Base-by-base conservation (phyloP, 2,329 filamentous ascomycete genomes). In the Calonectria henricotiae region DNA sequence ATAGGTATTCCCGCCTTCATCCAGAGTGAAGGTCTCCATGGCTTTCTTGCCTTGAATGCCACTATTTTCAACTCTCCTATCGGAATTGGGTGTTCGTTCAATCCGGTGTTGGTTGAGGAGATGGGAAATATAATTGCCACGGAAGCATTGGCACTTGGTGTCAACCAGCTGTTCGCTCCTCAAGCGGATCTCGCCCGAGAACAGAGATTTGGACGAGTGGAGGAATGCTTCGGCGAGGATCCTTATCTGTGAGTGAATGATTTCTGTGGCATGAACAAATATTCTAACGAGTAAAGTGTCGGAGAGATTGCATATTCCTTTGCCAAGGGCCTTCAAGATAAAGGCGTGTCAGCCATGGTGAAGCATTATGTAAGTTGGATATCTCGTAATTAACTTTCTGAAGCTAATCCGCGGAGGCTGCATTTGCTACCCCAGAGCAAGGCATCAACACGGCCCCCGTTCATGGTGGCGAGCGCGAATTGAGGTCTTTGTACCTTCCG, bases 21-120 rank as follows among this genome's bases (percentile, higher is more conserved):
- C 15, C 93, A 94, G 80, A 92, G 89, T 4, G 93, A 95, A 81
- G 92, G 90, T 43, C 92, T 94, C 51, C 92, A 94, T 76, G 93
- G 92, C 1, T 90, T 94, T 73, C 83, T 94, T 37, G 88, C 92
- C 49, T 88, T 88, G 11, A 94, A 94, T 79, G 92, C 91, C 3
- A 94, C 93, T 1, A 93, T 94, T 69, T 95, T 94, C 84, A 94
- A 94, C 81, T 93, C 91, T 1, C 92, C 93, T 0, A 94, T 94
- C 74, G 92, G 85, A 8, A 89, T 92, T 64, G 92, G 89, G 17
- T 93, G 91, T 76, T 92, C 92, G 0, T 94, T 91, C 83, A 93
- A 94, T 77, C 87, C 88, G 0, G 85, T 83, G 46, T 81, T 94
- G 15, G 83, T 94, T 4, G 82, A 90, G 73, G 87, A 92, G 73